phyloP scores from a whole-genome alignment of 495 filamentous ascomycete species.

The Podospora anserina region DNA sequence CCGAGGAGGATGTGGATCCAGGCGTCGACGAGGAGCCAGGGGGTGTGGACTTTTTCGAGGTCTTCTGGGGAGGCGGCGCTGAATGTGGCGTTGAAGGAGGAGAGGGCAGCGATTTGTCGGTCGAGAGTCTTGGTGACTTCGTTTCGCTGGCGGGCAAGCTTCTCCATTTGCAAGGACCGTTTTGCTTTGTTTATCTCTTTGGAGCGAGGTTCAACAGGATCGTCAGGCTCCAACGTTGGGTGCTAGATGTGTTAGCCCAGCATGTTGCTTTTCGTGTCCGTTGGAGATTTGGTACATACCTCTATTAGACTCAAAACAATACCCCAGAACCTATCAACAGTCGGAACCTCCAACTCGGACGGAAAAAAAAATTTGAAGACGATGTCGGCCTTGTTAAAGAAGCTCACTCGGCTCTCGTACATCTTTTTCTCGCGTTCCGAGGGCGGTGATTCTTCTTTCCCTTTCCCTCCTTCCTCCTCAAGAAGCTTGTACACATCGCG shows the following conservation, averaged over 20 bases:
- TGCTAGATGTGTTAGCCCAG: not conserved
- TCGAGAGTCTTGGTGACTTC: not conserved
- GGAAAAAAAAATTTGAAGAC: slow-evolving; percentile 40
- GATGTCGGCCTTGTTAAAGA: slow-evolving; percentile 33
- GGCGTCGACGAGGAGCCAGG: not conserved
- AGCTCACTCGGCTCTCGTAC: slow-evolving; percentile 28
- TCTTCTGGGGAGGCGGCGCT: not conserved
- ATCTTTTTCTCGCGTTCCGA: slow-evolving; percentile 10
- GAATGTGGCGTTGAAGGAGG: not conserved
- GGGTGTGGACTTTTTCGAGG: slow-evolving; percentile 3
- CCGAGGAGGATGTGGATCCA: slow-evolving; percentile 13
- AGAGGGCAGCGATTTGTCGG: not conserved
- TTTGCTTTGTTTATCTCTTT: not conserved
- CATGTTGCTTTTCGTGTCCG: too few species aligned
- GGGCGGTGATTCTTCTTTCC: not conserved
- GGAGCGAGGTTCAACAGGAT: not conserved
- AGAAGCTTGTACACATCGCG: slow-evolving; percentile 1
- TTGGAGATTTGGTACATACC: slow-evolving; percentile 14
- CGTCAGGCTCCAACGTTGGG: not conserved
- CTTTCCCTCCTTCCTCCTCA: not conserved
- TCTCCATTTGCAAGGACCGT: not conserved
- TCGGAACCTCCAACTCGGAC: slow-evolving; percentile 18
- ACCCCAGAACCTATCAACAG: slow-evolving; percentile 37
- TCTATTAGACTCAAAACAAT: slow-evolving; percentile 28
- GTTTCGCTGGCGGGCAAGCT: not conserved